A percentile compares a stretch with the other conserved stretches of the same genome.
Evolutionary conservation across 2,329 filamentous ascomycete species (phyloP).

Genomic region (Exophiala bonariae): DNA sequence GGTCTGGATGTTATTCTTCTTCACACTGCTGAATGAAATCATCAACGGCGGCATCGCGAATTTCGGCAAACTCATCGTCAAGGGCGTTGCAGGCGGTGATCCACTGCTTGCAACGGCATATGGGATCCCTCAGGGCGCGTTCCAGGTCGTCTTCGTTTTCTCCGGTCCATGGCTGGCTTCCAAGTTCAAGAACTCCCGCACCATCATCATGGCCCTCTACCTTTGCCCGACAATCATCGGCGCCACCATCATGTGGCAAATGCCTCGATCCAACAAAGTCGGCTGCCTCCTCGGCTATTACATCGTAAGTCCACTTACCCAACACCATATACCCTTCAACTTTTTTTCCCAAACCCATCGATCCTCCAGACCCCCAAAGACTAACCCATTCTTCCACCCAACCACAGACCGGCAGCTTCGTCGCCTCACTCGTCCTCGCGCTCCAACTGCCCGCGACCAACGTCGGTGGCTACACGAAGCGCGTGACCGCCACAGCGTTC

Average conservation of each 20-base stretch:
- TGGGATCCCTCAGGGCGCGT: conserved; percentile 57
- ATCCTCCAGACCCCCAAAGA: too few relatives aligned
- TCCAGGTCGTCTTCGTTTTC: conserved; percentile 56
- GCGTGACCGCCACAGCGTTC: conserved; percentile 47
- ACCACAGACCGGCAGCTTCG: not conserved
- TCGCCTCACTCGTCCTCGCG: conserved; percentile 24
- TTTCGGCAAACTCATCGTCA: conserved; percentile 33
- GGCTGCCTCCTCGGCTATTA: conserved; percentile 56
- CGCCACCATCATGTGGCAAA: conserved; percentile 51
- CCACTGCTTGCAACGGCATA: conserved; percentile 51
- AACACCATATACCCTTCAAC: too few relatives aligned
- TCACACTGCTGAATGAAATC: conserved; percentile 28
- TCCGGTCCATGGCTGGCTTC: conserved; percentile 54
- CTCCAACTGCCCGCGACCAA: conserved; percentile 32
- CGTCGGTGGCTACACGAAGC: conserved; percentile 51
- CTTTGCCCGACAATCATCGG: conserved; percentile 54
- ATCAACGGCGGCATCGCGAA: conserved; percentile 36
- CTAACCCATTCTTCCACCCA: too few relatives aligned
- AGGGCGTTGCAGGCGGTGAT: conserved; percentile 46
- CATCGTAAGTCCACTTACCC: conserved; percentile 31
- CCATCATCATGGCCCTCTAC: conserved; percentile 54
- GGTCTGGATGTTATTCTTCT: conserved; percentile 25
- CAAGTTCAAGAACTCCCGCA: conserved; percentile 51
- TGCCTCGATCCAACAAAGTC: conserved; percentile 40
- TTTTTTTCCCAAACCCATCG: too few relatives aligned